Evolutionary conservation across 345 rosid genomes (phyloP).

Genomic region (Populus pruinosa): DNA sequence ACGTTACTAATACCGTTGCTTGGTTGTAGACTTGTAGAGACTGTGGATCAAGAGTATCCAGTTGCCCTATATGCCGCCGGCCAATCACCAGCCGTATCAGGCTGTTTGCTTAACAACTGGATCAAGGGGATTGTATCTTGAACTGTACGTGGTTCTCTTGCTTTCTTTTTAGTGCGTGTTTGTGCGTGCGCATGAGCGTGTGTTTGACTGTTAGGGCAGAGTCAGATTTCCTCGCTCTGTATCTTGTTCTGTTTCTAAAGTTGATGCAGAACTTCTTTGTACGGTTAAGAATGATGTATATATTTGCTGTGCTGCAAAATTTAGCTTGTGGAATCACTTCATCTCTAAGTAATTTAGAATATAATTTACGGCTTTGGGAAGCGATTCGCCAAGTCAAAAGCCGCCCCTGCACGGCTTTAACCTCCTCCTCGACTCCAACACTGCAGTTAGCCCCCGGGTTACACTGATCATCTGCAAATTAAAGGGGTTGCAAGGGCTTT

Average conservation of each 20-base stretch:
- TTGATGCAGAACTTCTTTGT: neutral
- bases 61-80: conserved; percentile 66
- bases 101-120: conserved; percentile 37
- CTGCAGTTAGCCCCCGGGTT: neutral
- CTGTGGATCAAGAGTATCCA: conserved; percentile 46
- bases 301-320: no score
- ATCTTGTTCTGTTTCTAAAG: neutral
- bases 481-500: neutral
- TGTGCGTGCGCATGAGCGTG: neutral
- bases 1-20: neutral
- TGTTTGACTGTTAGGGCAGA: neutral
- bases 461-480: neutral
- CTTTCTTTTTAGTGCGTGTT: neutral
- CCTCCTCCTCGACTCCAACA: neutral
- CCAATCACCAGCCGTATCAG: conserved; percentile 46
- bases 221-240: neutral
- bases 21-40: conserved; percentile 56
- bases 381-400: neutral
- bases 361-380: neutral
- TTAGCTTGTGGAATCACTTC: no score
- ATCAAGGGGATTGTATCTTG: neutral
- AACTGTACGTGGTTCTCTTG: neutral
- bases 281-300: no score
- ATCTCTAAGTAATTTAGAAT: neutral
- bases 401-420: neutral